phyloP scores from a whole-genome alignment of 257 asterid genomes.

The Solanum tarijense region DNA sequence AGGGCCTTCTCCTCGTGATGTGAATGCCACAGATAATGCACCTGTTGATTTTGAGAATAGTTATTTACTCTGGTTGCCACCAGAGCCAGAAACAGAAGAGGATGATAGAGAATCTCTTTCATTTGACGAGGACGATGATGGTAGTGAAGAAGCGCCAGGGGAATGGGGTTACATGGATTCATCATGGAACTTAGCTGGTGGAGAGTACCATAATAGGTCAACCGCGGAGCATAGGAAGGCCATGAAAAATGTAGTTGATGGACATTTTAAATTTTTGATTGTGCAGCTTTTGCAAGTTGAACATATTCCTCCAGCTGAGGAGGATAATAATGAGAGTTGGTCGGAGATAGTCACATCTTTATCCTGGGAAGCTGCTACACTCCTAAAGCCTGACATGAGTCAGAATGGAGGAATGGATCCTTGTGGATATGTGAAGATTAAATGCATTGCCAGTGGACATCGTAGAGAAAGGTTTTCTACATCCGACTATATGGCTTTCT shows the following conservation, averaged over 20 bases:
- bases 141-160: conserved; percentile 48
- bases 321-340: conserved; percentile 76
- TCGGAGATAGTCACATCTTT: conserved; percentile 72
- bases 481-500: background rate
- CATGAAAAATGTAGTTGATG: conserved; percentile 79
- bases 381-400: conserved; percentile 86
- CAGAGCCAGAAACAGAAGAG: conserved; percentile 92
- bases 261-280: conserved; percentile 84
- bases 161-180: conserved; percentile 64
- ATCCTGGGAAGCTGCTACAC: conserved; percentile 96
- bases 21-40: conserved; percentile 50
- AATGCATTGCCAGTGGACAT: conserved; percentile 83
- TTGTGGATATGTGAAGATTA: conserved; percentile 88
- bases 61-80: conserved; percentile 92
- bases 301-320: conserved; percentile 60
- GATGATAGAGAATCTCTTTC: conserved; percentile 71
- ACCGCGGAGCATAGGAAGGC: conserved; percentile 72
- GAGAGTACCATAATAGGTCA: conserved; percentile 65
- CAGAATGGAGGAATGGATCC: conserved; percentile 96
- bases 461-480: conserved; percentile 71
- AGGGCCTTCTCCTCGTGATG: conserved; percentile 46
- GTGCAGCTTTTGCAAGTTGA: conserved; percentile 92
- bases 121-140: conserved; percentile 64
- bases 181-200: conserved; percentile 69
- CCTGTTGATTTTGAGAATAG: conserved; percentile 83